phyloP scores from a whole-genome alignment of 2,329 filamentous ascomycete species.

The Aquanectria penicillioides region DNA sequence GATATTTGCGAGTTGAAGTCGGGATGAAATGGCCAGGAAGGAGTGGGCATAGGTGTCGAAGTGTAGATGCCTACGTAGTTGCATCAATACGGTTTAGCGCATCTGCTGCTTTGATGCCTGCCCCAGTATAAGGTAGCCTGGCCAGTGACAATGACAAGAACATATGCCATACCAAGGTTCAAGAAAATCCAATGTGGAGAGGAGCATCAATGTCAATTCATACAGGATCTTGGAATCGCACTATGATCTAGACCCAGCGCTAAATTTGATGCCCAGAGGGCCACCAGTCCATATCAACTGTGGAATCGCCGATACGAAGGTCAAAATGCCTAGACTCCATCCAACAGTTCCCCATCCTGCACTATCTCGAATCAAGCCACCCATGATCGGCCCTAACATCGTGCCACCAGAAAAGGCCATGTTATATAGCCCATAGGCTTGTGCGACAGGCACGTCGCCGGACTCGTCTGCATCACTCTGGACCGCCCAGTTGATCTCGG shows the following conservation, averaged over 20 bases:
- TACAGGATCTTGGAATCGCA: background rate
- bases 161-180: background rate
- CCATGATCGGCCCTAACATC: constrained; percentile 46
- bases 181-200: background rate
- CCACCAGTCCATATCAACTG: constrained; percentile 45
- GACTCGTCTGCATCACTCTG: constrained; percentile 34
- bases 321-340: constrained; percentile 44
- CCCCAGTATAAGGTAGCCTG: background rate
- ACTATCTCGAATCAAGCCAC: constrained; percentile 46
- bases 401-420: constrained; percentile 48
- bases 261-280: constrained; percentile 28
- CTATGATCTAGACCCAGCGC: constrained; percentile 37
- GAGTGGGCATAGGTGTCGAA: constrained; percentile 5
- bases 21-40: background rate
- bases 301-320: constrained; percentile 40
- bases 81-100: constrained; percentile 32
- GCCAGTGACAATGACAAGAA: background rate
- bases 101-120: constrained; percentile 6
- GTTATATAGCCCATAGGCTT: constrained; percentile 49
- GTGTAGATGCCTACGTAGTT: constrained; percentile 24
- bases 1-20: too few relatives aligned
- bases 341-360: constrained; percentile 47
- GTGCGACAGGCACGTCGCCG: constrained; percentile 44
- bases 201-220: background rate
- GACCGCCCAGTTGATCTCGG: constrained; percentile 48